Conservation (phyloP, 495 filamentous ascomycete genomes). For the Trichocladium uniseriatum region DNA sequence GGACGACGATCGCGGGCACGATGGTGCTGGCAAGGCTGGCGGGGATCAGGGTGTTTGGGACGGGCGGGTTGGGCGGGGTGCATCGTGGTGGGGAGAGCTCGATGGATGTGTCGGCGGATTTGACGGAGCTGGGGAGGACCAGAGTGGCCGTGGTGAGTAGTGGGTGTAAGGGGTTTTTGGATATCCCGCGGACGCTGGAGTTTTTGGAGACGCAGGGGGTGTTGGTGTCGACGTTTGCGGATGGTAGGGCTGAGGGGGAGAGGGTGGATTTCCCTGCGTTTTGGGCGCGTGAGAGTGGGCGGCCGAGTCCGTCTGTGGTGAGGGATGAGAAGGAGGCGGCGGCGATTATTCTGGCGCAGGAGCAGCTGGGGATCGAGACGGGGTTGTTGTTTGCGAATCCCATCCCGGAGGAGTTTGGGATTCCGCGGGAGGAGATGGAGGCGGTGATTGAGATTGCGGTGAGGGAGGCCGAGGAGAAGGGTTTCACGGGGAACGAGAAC, state of each 20-base stretch:
- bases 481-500: constrained; percentile 64
- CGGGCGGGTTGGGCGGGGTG: constrained; percentile 79
- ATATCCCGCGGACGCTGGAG: constrained; percentile 83
- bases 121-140: constrained; percentile 90
- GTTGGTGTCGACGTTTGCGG: constrained; percentile 77
- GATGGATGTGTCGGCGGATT: constrained; percentile 90
- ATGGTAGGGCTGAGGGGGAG: constrained; percentile 40
- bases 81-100: constrained; percentile 77
- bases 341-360: constrained; percentile 56
- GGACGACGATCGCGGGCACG: constrained; percentile 87
- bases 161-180: constrained; percentile 92
- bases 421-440: constrained; percentile 67
- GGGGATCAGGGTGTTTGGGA: constrained; percentile 89
- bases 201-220: constrained; percentile 92
- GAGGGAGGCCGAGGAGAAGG: constrained; percentile 56
- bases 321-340: constrained; percentile 73
- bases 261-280: constrained; percentile 82
- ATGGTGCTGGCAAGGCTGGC: constrained; percentile 83
- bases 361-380: constrained; percentile 54
- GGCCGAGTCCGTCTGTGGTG: constrained; percentile 65
- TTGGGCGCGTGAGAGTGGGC: constrained; percentile 75
- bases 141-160: constrained; percentile 79
- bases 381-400: constrained; percentile 86
- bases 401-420: constrained; percentile 59
- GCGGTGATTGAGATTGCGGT: constrained; percentile 63